Conservation (phyloP, 1,284 basidiomycete species). For the Malassezia arunalokei region DNA sequence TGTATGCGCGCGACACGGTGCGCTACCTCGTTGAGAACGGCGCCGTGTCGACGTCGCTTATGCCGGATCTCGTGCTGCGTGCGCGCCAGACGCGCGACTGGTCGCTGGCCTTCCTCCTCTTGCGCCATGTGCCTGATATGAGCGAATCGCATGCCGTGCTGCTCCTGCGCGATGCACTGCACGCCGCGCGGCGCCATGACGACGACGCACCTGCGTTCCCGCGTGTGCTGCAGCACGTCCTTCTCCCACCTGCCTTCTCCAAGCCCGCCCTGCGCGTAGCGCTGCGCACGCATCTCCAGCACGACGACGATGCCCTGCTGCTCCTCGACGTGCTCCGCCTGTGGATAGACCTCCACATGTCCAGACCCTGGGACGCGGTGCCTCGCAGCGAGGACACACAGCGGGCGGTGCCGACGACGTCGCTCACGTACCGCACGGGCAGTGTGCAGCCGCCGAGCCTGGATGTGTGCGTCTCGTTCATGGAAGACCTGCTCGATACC, state of each 20-base stretch:
- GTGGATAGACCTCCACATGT: slow-evolving; percentile 7
- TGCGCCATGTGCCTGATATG: slow-evolving; percentile 15
- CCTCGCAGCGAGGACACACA: not conserved
- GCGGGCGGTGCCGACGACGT: slow-evolving; percentile 7
- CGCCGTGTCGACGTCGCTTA: slow-evolving; percentile 1
- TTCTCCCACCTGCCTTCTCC: slow-evolving; percentile 10
- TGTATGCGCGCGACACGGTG: slow-evolving; percentile 9
- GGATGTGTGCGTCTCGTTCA: slow-evolving; percentile 8
- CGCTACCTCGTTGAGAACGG: slow-evolving; percentile 15
- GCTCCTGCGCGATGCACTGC: slow-evolving; percentile 9
- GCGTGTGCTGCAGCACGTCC: slow-evolving; percentile 14
- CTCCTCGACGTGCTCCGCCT: slow-evolving; percentile 10
- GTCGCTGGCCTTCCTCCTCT: slow-evolving; percentile 4
- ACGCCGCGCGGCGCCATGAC: not conserved
- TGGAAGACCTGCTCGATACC: slow-evolving; percentile 16
- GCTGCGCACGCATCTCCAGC: slow-evolving; percentile 12
- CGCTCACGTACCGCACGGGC: slow-evolving; percentile 8
- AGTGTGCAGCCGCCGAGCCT: slow-evolving; percentile 10
- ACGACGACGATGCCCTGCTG: slow-evolving; percentile 9
- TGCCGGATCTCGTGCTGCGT: slow-evolving; percentile 7
- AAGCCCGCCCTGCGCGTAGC: slow-evolving; percentile 15
- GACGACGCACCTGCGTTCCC: slow-evolving; percentile 4
- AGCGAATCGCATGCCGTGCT: slow-evolving; percentile 8
- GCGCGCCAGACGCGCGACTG: slow-evolving; percentile 11
- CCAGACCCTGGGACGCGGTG: slow-evolving; percentile 3